Conservation (phyloP, 192 early-diverging fungal species). For the Spinellus fusiger region DNA sequence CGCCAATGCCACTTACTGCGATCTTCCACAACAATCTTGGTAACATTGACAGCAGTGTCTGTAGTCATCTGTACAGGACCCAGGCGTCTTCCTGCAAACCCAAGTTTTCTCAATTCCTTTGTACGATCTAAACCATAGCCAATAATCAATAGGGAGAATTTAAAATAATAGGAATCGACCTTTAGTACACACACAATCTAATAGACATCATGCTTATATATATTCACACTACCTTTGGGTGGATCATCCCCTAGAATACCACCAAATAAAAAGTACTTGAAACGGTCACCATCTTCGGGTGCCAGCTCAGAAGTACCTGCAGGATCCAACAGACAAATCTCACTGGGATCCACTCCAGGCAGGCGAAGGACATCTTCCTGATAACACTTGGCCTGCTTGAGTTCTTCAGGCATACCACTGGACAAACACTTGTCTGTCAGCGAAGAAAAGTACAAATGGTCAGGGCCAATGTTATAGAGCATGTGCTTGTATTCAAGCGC, state of each 20-base stretch:
- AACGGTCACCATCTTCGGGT: constrained; percentile 61
- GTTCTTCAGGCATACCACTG: constrained; percentile 32
- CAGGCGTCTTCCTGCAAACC: constrained; percentile 65
- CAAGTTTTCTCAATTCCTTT: constrained; percentile 56
- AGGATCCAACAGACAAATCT: constrained; percentile 73
- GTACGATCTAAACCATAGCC: constrained; percentile 37
- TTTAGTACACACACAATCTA: background rate
- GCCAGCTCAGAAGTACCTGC: constrained; percentile 43
- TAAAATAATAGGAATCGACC: background rate
- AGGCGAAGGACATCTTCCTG: constrained; percentile 44
- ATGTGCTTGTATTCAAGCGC: constrained; percentile 74
- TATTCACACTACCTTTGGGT: constrained; percentile 41
- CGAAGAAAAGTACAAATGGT: constrained; percentile 55
- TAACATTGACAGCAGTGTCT: constrained; percentile 73
- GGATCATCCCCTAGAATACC: constrained; percentile 73
- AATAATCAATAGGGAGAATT: background rate
- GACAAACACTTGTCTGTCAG: constrained; percentile 45
- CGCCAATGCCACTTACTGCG: constrained; percentile 31
- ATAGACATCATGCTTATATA: background rate
- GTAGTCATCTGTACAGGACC: constrained; percentile 83
- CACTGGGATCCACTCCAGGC: constrained; percentile 40
- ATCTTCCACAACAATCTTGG: constrained; percentile 60
- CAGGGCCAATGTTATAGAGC: constrained; percentile 49
- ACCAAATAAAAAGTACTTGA: constrained; percentile 76
- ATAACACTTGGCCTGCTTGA: constrained; percentile 43